Evolutionary conservation across 2,329 filamentous ascomycete genomes (phyloP).

Genomic region (Fonsecaea erecta): DNA sequence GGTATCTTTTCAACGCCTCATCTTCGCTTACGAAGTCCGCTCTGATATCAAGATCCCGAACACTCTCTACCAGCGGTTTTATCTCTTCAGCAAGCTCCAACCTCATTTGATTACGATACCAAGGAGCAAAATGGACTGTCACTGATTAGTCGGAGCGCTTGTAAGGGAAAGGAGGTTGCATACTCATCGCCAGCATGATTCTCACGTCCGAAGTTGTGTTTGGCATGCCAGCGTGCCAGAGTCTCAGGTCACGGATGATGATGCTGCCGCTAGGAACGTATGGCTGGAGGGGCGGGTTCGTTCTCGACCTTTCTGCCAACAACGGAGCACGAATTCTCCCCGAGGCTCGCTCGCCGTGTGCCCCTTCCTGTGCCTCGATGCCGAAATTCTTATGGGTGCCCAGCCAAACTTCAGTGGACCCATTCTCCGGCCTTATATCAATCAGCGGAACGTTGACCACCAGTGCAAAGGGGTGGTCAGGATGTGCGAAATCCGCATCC

Average conservation of each 20-base stretch:
- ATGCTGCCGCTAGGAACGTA: conserved; percentile 52
- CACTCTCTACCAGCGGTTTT: conserved; percentile 49
- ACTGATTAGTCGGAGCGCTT: neutral
- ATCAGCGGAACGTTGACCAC: conserved; percentile 61
- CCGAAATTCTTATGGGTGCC: conserved; percentile 54
- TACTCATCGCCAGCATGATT: conserved; percentile 52
- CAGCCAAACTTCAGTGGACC: conserved; percentile 64
- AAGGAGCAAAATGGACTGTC: conserved; percentile 47
- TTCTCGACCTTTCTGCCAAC: conserved; percentile 40
- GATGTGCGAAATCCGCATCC: conserved; percentile 64
- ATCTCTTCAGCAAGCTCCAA: conserved; percentile 60
- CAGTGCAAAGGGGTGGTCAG: conserved; percentile 59
- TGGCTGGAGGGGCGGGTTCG: conserved; percentile 46
- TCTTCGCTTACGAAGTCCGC: conserved; percentile 55
- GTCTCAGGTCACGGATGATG: conserved; percentile 53
- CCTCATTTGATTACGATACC: conserved; percentile 61
- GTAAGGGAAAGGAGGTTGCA: conserved; percentile 15
- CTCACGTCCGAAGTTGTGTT: conserved; percentile 50
- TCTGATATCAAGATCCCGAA: conserved; percentile 55
- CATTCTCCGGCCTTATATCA: conserved; percentile 57
- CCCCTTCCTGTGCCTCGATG: conserved; percentile 53
- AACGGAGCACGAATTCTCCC: conserved; percentile 52
- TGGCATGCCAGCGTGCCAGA: conserved; percentile 59
- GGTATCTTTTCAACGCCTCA: conserved; percentile 53
- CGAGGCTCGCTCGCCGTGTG: conserved; percentile 59